A percentile compares a stretch with the other conserved stretches of the same genome.
These are phyloP conservation scores for Clonostachys rhizophaga DNA, from an alignment of 2,329 filamentous ascomycete species.

Conservation along the genomic window DNA sequence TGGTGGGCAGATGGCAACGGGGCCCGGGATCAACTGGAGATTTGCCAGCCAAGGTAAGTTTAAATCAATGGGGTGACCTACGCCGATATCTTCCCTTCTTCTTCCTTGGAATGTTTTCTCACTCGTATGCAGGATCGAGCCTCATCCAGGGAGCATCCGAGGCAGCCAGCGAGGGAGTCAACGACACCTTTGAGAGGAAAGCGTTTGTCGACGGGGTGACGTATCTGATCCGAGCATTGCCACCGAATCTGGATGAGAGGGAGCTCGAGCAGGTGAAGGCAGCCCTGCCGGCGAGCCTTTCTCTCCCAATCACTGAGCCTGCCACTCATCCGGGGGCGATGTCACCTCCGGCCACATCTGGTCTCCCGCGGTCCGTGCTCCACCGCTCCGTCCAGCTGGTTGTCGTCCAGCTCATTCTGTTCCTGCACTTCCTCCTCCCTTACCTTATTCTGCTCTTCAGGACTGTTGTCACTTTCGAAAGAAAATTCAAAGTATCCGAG, in stretches of 20 bases:
- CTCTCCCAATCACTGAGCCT: background rate
- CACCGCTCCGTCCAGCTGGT: slow-evolving; percentile 52
- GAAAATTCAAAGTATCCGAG: slow-evolving; percentile 65
- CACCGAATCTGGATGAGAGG: slow-evolving; percentile 46
- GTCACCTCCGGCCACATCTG: background rate
- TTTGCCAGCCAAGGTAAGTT: slow-evolving; percentile 23
- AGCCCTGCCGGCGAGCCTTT: slow-evolving; percentile 14
- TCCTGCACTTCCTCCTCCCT: slow-evolving; percentile 56
- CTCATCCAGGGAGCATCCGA: slow-evolving; percentile 18
- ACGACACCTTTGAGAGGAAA: slow-evolving; percentile 40
- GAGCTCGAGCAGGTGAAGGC: slow-evolving; percentile 36
- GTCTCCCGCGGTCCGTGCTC: slow-evolving; percentile 38
- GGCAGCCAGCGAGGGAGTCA: slow-evolving; percentile 13
- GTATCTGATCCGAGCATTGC: slow-evolving; percentile 61
- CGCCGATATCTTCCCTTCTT: background rate
- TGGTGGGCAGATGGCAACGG: slow-evolving; percentile 10
- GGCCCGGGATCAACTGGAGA: slow-evolving; percentile 23
- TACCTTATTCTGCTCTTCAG: slow-evolving; percentile 51
- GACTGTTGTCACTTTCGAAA: slow-evolving; percentile 57
- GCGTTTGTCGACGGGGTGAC: slow-evolving; percentile 60
- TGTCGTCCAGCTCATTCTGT: slow-evolving; percentile 54
- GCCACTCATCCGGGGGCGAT: background rate
- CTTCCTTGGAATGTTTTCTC: background rate
- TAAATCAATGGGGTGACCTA: too few species aligned
- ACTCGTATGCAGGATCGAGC: slow-evolving; percentile 11